Percentiles rank a stretch among this genome's conserved stretches.
Conservation (phyloP, 2,329 filamentous ascomycete genomes). For the Colletotrichum musicola region DNA sequence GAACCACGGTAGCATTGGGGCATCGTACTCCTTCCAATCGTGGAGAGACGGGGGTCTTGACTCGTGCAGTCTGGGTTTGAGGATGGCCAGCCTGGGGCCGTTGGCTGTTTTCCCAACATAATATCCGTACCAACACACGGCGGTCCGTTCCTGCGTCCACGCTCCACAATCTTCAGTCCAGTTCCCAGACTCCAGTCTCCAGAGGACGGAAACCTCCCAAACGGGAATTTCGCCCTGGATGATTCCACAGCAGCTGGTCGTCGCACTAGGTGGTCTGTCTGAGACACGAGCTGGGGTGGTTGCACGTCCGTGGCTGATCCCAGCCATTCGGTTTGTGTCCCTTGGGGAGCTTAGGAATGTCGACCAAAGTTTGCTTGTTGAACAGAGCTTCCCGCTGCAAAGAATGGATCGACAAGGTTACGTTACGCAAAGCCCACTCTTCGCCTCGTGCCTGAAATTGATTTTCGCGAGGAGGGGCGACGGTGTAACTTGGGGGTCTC, state of each 20-base stretch:
- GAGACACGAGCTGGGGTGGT: slow-evolving; percentile 23
- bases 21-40: slow-evolving; percentile 29
- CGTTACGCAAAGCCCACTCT: slow-evolving; percentile 12
- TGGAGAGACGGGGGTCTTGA: slow-evolving; percentile 36
- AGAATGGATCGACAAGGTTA: slow-evolving; percentile 10
- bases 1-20: slow-evolving; percentile 26
- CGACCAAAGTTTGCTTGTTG: neutral
- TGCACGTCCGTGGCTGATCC: slow-evolving; percentile 1
- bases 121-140: neutral
- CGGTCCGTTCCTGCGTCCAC: slow-evolving; percentile 15
- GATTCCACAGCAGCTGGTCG: slow-evolving; percentile 29
- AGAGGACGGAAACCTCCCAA: slow-evolving; percentile 9
- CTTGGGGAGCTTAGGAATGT: slow-evolving; percentile 2
- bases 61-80: slow-evolving; percentile 19
- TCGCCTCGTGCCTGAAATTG: slow-evolving; percentile 29
- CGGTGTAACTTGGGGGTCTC: slow-evolving; percentile 6
- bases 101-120: slow-evolving; percentile 13
- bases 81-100: neutral
- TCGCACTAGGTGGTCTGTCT: slow-evolving; percentile 26
- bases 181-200: neutral
- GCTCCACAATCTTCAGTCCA: neutral
- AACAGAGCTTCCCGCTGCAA: slow-evolving; percentile 1
- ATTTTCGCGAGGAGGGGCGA: slow-evolving; percentile 22
- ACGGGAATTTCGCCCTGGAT: slow-evolving; percentile 19
- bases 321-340: slow-evolving; percentile 21